A percentile compares a stretch with the other conserved stretches of the same genome.
These are phyloP conservation scores for Colletotrichum tropicale DNA, from an alignment of 2,329 filamentous ascomycete genomes.

Conservation along the genomic window DNA sequence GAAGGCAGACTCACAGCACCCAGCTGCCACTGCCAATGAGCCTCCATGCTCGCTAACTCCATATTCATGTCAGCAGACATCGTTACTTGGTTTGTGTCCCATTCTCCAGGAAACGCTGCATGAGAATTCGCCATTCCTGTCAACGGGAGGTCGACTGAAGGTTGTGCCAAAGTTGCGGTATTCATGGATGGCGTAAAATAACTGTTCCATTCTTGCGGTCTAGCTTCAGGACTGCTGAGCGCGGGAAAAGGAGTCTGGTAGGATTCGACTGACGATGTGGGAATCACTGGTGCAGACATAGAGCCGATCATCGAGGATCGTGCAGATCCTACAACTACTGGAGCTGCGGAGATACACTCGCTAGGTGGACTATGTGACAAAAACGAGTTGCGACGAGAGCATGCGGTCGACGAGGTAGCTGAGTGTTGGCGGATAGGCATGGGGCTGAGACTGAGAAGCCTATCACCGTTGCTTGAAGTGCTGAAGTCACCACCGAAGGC, in stretches of 20 bases:
- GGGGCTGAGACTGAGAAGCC: background rate
- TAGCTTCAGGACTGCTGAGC: slow-evolving; percentile 27
- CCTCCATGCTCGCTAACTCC: background rate
- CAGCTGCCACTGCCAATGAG: background rate
- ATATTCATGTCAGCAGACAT: background rate
- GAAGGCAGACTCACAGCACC: slow-evolving; percentile 25
- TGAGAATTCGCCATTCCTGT: background rate
- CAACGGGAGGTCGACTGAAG: background rate
- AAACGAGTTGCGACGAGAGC: background rate
- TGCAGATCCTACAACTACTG: slow-evolving; percentile 6
- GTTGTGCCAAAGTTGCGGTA: background rate
- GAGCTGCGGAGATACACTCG: slow-evolving; percentile 13
- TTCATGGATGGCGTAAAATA: background rate
- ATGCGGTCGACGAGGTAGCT: background rate
- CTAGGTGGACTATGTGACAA: background rate
- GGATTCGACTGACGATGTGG: background rate
- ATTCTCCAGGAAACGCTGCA: background rate
- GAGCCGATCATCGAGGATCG: slow-evolving; percentile 18
- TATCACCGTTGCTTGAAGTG: background rate
- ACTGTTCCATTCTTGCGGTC: slow-evolving; percentile 28
- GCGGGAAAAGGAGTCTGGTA: slow-evolving; percentile 20
- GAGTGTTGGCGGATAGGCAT: background rate
- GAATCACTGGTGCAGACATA: slow-evolving; percentile 16
- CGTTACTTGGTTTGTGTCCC: background rate
- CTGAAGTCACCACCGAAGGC: background rate